These are phyloP conservation scores for Chaetomium olivaceum DNA, from an alignment of 2,329 filamentous ascomycete genomes.

Conservation along the genomic window DNA sequence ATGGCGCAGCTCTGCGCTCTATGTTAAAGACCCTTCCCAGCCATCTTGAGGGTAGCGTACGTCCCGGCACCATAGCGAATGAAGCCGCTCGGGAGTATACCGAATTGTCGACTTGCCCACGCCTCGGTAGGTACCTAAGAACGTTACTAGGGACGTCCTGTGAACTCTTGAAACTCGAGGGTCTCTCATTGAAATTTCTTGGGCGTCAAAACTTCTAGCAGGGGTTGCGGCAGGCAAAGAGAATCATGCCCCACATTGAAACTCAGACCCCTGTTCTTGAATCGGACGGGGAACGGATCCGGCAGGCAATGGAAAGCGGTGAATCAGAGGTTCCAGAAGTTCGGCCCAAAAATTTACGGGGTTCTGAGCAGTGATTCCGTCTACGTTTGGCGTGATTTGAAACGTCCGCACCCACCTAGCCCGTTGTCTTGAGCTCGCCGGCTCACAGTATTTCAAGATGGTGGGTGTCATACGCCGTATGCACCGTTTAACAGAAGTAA, in stretches of 20 bases:
- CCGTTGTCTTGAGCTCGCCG: constrained; percentile 7
- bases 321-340: constrained; percentile 10
- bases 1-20: constrained; percentile 26
- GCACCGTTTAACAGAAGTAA: constrained; percentile 71
- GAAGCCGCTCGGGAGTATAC: not conserved
- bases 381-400: constrained; percentile 6
- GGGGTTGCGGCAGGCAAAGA: constrained; percentile 22
- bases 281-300: not conserved
- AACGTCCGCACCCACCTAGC: constrained; percentile 16
- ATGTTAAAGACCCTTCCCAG: constrained; percentile 32
- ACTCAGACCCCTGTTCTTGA: not conserved
- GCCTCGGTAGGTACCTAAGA: not conserved
- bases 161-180: not conserved
- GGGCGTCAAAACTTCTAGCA: constrained; percentile 14
- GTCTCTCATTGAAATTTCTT: constrained; percentile 11
- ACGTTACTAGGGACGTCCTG: no score
- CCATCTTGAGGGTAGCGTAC: constrained; percentile 30
- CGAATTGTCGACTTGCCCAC: not conserved
- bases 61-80: constrained; percentile 27
- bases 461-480: constrained; percentile 63
- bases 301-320: constrained; percentile 31
- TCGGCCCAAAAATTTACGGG: constrained; percentile 31
- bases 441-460: constrained; percentile 36
- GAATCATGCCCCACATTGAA: not conserved
- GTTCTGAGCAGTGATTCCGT: constrained; percentile 19